Evolutionary conservation across 352 stramenopile genomes (phyloP).

Genomic region (Globisporangium echinulatum): DNA sequence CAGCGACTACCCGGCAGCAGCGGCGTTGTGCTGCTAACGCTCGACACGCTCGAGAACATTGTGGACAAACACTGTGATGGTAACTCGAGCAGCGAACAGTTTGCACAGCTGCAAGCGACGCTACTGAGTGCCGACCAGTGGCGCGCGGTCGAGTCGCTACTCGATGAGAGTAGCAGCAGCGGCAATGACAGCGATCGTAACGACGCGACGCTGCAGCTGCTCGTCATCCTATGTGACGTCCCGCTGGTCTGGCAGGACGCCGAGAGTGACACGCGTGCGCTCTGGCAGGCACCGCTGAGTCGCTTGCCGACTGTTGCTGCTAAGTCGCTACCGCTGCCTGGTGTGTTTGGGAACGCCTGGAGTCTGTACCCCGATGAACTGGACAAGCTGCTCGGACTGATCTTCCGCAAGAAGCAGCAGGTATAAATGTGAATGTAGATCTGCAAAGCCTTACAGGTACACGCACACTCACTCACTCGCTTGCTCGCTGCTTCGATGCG

Average conservation of each 20-base stretch:
- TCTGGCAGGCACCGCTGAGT: conserved; percentile 9
- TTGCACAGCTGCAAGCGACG: conserved; percentile 22
- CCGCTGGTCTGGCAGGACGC: conserved; percentile 34
- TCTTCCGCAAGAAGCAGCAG: conserved; percentile 27
- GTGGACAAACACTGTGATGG: not conserved
- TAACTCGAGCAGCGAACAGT: conserved; percentile 1
- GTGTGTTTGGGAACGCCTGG: conserved; percentile 18
- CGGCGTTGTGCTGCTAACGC: conserved; percentile 22
- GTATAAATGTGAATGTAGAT: conserved; percentile 9
- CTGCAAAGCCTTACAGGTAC: too few species aligned
- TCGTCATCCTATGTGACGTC: conserved; percentile 51
- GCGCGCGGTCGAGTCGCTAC: conserved; percentile 23
- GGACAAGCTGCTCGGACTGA: conserved; percentile 24
- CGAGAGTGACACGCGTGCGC: conserved; percentile 10
- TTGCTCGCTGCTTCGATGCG: not conserved
- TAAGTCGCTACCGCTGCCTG: not conserved
- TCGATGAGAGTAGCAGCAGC: conserved; percentile 2
- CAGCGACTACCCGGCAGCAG: conserved; percentile 14
- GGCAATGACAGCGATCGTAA: not conserved
- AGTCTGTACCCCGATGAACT: conserved; percentile 32
- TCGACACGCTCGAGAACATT: conserved; percentile 37
- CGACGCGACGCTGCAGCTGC: conserved; percentile 4
- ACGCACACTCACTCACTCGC: not conserved
- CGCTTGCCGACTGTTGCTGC: not conserved
- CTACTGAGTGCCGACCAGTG: conserved; percentile 28